Base-by-base conservation (phyloP, 139 green algal genomes). In the Penium margaritaceum region DNA sequence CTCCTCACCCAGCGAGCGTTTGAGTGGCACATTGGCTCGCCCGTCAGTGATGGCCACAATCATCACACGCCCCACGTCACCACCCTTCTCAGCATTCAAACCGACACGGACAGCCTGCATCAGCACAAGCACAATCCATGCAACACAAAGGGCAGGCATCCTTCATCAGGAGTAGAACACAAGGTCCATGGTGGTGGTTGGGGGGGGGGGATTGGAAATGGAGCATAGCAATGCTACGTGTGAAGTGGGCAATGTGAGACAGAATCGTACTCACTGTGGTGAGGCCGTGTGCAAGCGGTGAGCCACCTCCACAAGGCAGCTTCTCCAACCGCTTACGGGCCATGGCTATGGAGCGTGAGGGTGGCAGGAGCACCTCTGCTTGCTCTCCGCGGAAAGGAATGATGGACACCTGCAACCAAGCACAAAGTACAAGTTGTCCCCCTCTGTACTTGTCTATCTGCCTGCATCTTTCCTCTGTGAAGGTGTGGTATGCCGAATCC, bases 311-410 rank as follows among this genome's bases (percentile, higher is more conserved):
- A 81, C 94, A 99, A 39, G 94, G 94, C 75, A 99, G 85, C 55
- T 83, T 84, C 84, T 99, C 94, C 17, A 99, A 84, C 5, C 94
- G 87, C 47, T 88, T 90, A 54, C 90, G 85, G 5, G 94, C 94
- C 94, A 99, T 98, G 70, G 91, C 86, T 51, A 99, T 97, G 46
- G 94, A 98, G 72, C 96, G 95, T 58, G 85, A 93, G 34, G 94
- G 94, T 6, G 94, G 94, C 75, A 99, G 86, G 44, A 99, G 90
- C 76, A 99, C 89, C 84, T 99, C 92, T 9, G 93, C 94, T 84
- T 90, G 90, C 78, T 97, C 92, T 29, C 94, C 94, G 64, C 92
- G 95, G 85, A 99, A 99, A 73, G 94, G 94, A 55, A 99, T 96
- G 55, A 99, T 88, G 58, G 77, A 92, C 32, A 99, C 94, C 75